phyloP scores from a whole-genome alignment of 2,329 filamentous ascomycete genomes.

The Aspergillus luchuensis region DNA sequence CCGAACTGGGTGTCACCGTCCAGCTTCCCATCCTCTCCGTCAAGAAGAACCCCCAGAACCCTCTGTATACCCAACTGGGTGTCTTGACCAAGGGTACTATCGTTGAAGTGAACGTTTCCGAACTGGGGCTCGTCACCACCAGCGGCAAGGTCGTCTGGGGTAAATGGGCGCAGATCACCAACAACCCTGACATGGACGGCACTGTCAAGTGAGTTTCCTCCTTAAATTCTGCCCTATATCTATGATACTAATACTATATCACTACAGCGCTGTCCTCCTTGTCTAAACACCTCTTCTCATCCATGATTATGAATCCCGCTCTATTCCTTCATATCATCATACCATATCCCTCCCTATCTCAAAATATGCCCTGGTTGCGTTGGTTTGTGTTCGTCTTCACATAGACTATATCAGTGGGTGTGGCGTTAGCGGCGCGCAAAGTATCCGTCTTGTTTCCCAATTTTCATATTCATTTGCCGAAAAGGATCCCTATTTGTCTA shows the following conservation, averaged over 20 bases:
- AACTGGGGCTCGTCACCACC: slow-evolving; percentile 86
- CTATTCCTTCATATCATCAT: background rate
- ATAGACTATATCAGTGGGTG: slow-evolving; percentile 7
- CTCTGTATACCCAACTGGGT: slow-evolving; percentile 88
- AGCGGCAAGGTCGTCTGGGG: slow-evolving; percentile 94
- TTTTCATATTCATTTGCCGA: background rate
- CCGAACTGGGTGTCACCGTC: slow-evolving; percentile 81
- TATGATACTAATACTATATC: background rate
- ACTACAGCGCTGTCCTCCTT: slow-evolving; percentile 1
- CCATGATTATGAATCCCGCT: slow-evolving; percentile 6
- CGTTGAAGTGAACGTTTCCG: slow-evolving; percentile 90
- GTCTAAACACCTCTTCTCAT: background rate
- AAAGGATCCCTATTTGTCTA: background rate
- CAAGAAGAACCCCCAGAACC: slow-evolving; percentile 86
- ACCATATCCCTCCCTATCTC: background rate
- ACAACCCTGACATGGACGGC: slow-evolving; percentile 60
- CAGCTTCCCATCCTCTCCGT: slow-evolving; percentile 78
- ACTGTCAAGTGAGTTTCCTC: slow-evolving; percentile 54
- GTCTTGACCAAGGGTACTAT: slow-evolving; percentile 83
- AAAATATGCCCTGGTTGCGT: background rate
- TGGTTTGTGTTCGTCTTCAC: slow-evolving; percentile 1
- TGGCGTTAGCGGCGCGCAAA: slow-evolving; percentile 11
- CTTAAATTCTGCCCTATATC: too few relatives aligned
- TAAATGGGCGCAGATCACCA: slow-evolving; percentile 71
- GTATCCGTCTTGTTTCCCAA: slow-evolving; percentile 2